phyloP scores from a whole-genome alignment of 73 alveolate species.

The Paramecium octaurelia region DNA sequence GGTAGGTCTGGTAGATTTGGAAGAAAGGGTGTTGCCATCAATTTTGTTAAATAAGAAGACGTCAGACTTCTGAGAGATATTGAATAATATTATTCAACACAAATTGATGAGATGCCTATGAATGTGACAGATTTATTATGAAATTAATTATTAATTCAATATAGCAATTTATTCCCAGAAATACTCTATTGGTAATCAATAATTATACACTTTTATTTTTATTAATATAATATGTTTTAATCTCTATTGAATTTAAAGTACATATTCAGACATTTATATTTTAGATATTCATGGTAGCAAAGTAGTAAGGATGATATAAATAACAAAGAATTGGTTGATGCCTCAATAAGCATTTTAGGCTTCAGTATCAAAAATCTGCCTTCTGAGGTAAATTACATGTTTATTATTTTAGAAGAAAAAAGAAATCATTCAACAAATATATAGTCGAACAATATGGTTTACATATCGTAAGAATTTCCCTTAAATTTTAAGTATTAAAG shows the following conservation, averaged over 20 bases:
- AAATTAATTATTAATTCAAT: neutral
- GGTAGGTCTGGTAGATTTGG: slow-evolving; percentile 99
- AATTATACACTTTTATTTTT: neutral
- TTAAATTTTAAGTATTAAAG: neutral
- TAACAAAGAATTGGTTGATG: neutral
- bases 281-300: neutral
- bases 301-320: neutral
- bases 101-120: slow-evolving; percentile 99
- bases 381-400: neutral
- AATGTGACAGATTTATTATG: slow-evolving; percentile 94
- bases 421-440: neutral
- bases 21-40: slow-evolving; percentile 98
- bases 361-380: neutral
- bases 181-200: slow-evolving; percentile 83
- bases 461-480: slow-evolving; percentile 17
- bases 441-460: slow-evolving; percentile 7
- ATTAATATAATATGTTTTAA: neutral
- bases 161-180: slow-evolving; percentile 10
- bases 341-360: neutral
- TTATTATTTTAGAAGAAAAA: neutral
- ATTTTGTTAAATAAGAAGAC: slow-evolving; percentile 96
- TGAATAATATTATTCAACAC: slow-evolving; percentile 97
- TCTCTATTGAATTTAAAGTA: neutral
- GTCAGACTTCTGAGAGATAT: slow-evolving; percentile 95
- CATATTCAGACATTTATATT: neutral